Evolutionary conservation across 306 rosid species (phyloP).

Genomic region (Quercus suber): DNA sequence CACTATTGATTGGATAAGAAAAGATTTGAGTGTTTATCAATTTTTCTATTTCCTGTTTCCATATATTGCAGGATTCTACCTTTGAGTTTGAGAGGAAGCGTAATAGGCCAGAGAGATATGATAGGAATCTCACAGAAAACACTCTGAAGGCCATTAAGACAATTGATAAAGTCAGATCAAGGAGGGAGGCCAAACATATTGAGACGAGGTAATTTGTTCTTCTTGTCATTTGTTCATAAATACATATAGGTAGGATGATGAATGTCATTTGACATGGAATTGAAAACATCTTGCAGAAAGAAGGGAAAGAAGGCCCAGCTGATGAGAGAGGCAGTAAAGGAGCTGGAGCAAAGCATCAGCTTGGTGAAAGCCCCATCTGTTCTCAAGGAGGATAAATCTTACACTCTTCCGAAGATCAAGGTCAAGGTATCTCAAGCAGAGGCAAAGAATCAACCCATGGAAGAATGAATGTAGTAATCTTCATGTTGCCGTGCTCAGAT

Average conservation of each 20-base stretch:
- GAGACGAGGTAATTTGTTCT: neutral
- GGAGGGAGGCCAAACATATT: neutral
- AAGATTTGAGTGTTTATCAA: neutral
- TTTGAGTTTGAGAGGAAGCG: constrained; percentile 95
- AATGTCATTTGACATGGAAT: neutral
- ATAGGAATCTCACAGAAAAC: constrained; percentile 57
- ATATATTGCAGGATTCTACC: constrained; percentile 59
- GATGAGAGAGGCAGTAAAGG: constrained; percentile 20
- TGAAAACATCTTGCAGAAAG: constrained; percentile 27
- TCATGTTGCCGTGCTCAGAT: neutral
- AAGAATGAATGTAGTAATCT: constrained; percentile 27
- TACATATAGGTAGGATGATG: neutral
- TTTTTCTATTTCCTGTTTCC: neutral
- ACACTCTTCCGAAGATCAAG: constrained; percentile 33
- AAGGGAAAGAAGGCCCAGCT: constrained; percentile 28
- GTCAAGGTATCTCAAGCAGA: constrained; percentile 28
- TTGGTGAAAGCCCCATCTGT: constrained; percentile 35
- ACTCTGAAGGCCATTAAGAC: constrained; percentile 29
- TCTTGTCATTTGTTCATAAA: neutral
- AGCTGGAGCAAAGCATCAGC: constrained; percentile 30
- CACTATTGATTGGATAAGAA: neutral
- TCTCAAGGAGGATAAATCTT: constrained; percentile 33
- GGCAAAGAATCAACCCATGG: constrained; percentile 32
- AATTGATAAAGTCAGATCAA: neutral
- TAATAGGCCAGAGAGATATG: constrained; percentile 81